A percentile compares a stretch with the other conserved stretches of the same genome.
phyloP scores from a whole-genome alignment of 176 grass and related monocot genomes.

The Aegilops umbellulata region DNA sequence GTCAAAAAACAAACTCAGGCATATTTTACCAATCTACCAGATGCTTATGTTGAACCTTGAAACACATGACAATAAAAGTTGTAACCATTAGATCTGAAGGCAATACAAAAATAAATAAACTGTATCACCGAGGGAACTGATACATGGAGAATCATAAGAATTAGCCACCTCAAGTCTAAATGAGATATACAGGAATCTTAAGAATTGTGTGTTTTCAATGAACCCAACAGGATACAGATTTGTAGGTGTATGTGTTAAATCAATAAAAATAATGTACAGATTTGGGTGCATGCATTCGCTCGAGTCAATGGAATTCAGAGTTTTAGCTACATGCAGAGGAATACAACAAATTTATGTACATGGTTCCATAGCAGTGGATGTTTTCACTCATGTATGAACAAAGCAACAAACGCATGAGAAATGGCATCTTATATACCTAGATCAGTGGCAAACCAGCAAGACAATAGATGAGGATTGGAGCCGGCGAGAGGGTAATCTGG shows the following conservation, averaged over 20 bases:
- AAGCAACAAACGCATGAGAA: too few relatives aligned
- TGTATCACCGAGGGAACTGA: background rate
- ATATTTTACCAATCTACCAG: background rate
- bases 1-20: too few relatives aligned
- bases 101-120: background rate
- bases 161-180: background rate
- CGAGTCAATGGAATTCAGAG: background rate
- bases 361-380: too few relatives aligned
- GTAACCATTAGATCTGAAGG: background rate
- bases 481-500: too few relatives aligned
- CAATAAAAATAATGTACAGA: too few relatives aligned
- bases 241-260: too few relatives aligned
- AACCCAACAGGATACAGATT: background rate
- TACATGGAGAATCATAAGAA: background rate
- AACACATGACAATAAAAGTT: background rate
- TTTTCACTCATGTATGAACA: too few relatives aligned
- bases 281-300: background rate
- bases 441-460: too few relatives aligned
- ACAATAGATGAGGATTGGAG: too few relatives aligned
- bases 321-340: too few relatives aligned
- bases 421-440: too few relatives aligned
- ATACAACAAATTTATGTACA: too few relatives aligned
- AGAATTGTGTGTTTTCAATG: background rate
- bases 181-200: background rate
- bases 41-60: background rate